phyloP scores from a whole-genome alignment of 2,329 filamentous ascomycete species.

The Ilyonectria sp. region DNA sequence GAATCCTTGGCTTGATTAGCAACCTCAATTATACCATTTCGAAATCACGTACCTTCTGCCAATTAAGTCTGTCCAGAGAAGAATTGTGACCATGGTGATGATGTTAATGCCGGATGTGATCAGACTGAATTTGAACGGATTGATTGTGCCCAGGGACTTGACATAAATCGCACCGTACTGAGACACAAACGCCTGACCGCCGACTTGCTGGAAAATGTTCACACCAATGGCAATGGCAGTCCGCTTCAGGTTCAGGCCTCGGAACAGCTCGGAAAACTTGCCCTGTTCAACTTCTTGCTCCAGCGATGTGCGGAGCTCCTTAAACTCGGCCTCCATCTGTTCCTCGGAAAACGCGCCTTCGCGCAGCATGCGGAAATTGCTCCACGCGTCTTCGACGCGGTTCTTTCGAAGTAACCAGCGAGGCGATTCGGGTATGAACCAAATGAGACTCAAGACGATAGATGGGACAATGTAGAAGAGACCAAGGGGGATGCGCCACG shows the following conservation, averaged over 20 bases:
- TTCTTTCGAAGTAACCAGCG: conserved; percentile 44
- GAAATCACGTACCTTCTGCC: conserved; percentile 29
- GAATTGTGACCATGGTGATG: conserved; percentile 4
- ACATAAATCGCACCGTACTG: conserved; percentile 50
- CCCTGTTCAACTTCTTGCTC: conserved; percentile 42
- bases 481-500: conserved; percentile 43
- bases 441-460: conserved; percentile 32
- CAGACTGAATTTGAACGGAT: conserved; percentile 43
- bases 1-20: background rate
- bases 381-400: conserved; percentile 35
- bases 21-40: background rate
- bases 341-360: conserved; percentile 35
- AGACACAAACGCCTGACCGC: conserved; percentile 46
- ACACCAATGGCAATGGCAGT: conserved; percentile 42
- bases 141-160: conserved; percentile 46
- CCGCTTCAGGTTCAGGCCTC: conserved; percentile 37
- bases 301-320: conserved; percentile 22
- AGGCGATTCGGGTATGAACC: conserved; percentile 46
- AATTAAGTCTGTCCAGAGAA: conserved; percentile 9
- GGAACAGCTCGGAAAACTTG: conserved; percentile 17
- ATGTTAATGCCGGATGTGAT: conserved; percentile 26
- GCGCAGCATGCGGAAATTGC: conserved; percentile 25
- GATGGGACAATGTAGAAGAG: conserved; percentile 43
- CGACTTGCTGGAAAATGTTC: conserved; percentile 50
- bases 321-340: conserved; percentile 38